Evolutionary conservation across 116 monocot genomes (phyloP).

Genomic region (Cymodocea nodosa): DNA sequence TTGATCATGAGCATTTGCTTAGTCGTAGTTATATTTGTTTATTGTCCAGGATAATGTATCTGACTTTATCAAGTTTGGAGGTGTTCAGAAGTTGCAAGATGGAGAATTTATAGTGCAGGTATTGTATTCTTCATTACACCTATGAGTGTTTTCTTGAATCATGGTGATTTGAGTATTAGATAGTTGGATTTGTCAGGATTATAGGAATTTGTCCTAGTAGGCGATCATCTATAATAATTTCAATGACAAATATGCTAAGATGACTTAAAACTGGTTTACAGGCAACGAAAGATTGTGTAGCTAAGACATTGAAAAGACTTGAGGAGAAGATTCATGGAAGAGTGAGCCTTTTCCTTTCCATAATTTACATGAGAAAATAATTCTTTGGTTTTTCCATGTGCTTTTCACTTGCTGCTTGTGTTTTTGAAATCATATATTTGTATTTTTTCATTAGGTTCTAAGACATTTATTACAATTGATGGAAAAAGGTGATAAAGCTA

Average conservation of each 20-base stretch:
- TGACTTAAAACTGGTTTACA: conserved; percentile 13
- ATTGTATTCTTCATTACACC: neutral
- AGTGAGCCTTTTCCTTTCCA: conserved; percentile 18
- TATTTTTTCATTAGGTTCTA: conserved; percentile 44
- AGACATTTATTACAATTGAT: conserved; percentile 87
- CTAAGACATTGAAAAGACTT: conserved; percentile 93
- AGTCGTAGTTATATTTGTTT: neutral
- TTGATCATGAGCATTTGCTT: neutral
- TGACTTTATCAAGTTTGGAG: conserved; percentile 88
- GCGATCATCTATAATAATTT: neutral
- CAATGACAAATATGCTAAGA: neutral
- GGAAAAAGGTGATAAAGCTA: conserved; percentile 58
- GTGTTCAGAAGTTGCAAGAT: conserved; percentile 93
- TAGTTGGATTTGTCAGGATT: too few relatives aligned
- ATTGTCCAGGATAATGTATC: conserved; percentile 71
- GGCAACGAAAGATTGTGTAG: conserved; percentile 98
- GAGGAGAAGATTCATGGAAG: conserved; percentile 93
- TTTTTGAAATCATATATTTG: neutral
- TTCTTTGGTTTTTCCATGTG: neutral
- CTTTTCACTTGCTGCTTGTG: neutral
- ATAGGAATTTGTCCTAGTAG: neutral
- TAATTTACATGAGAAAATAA: neutral
- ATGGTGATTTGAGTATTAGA: too few relatives aligned
- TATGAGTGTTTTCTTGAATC: neutral
- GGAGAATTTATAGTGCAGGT: conserved; percentile 99